Conservation (phyloP, 164 flowering plant genomes). For the Cinnamomum micranthum region DNA sequence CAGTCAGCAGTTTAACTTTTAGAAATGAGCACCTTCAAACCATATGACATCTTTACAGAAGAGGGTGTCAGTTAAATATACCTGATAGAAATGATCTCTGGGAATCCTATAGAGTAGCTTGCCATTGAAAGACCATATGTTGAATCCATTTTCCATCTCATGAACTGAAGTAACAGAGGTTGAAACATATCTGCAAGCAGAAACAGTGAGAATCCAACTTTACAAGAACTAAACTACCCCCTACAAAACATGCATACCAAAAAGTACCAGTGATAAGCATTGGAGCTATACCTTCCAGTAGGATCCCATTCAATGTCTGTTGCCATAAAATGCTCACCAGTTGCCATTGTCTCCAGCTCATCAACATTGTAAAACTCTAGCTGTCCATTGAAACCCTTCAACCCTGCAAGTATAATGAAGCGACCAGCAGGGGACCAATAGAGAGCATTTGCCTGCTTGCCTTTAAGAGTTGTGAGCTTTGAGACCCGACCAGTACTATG, state of each 20-base stretch:
- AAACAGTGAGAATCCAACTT: not conserved
- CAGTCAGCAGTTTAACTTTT: not conserved
- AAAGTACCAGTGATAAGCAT: not conserved
- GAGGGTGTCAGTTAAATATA: constrained; percentile 8
- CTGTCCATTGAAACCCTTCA: constrained; percentile 89
- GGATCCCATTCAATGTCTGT: constrained; percentile 99
- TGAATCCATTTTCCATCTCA: constrained; percentile 98
- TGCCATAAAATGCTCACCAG: constrained; percentile 93
- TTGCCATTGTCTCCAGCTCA: constrained; percentile 96
- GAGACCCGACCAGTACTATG: constrained; percentile 62
- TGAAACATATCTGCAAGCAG: constrained; percentile 72
- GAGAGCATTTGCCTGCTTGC: constrained; percentile 94
- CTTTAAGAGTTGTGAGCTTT: constrained; percentile 84
- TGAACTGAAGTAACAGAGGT: constrained; percentile 95
- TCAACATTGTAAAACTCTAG: constrained; percentile 91
- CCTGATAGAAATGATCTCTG: constrained; percentile 93
- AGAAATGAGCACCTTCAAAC: not conserved
- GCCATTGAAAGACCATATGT: constrained; percentile 92
- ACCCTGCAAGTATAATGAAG: constrained; percentile 78
- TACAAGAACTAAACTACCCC: constrained; percentile 13
- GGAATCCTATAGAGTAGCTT: constrained; percentile 76
- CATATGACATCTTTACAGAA: not conserved
- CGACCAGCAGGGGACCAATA: constrained; percentile 95
- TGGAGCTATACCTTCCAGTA: constrained; percentile 70
- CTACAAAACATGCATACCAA: not conserved